Conservation (phyloP, 2,329 filamentous ascomycete species). For the Trichoderma afroharzianum region DNA sequence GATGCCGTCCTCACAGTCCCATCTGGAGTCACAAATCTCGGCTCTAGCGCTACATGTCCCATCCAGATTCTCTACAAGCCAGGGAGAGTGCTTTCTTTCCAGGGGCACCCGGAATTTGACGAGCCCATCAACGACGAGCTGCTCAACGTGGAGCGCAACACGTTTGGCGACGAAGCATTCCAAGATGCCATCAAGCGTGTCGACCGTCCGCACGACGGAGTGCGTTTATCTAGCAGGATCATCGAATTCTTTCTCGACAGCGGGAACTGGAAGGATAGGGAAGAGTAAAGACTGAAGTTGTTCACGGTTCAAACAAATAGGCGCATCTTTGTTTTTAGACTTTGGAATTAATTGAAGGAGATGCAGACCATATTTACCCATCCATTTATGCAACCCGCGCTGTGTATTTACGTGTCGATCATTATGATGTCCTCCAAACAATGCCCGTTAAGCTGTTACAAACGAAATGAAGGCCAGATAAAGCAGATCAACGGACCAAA, state of each 20-base stretch:
- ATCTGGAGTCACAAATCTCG: constrained; percentile 34
- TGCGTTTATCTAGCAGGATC: constrained; percentile 26
- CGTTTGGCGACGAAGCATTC: constrained; percentile 28
- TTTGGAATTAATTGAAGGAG: not conserved
- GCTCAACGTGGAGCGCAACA: constrained; percentile 27
- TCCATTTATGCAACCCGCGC: not conserved
- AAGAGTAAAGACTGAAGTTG: not conserved
- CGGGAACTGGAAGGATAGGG: constrained; percentile 6
- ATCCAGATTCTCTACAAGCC: constrained; percentile 41
- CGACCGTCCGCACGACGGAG: constrained; percentile 27
- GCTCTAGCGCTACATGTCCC: constrained; percentile 35
- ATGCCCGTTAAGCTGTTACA: not conserved
- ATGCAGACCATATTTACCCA: not conserved
- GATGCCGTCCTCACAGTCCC: constrained; percentile 40
- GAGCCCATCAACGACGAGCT: constrained; percentile 34
- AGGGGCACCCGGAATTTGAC: constrained; percentile 44
- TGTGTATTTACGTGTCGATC: not conserved
- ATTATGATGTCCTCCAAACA: not conserved
- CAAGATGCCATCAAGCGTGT: constrained; percentile 28
- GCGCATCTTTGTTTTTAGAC: not conserved
- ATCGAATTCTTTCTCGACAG: constrained; percentile 24
- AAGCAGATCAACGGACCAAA: not conserved
- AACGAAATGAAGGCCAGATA: not conserved
- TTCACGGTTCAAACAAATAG: not conserved
- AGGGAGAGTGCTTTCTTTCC: constrained; percentile 35